phyloP scores from a whole-genome alignment of 768 basidiomycete genomes.

The Podaxis mareebaensis region DNA sequence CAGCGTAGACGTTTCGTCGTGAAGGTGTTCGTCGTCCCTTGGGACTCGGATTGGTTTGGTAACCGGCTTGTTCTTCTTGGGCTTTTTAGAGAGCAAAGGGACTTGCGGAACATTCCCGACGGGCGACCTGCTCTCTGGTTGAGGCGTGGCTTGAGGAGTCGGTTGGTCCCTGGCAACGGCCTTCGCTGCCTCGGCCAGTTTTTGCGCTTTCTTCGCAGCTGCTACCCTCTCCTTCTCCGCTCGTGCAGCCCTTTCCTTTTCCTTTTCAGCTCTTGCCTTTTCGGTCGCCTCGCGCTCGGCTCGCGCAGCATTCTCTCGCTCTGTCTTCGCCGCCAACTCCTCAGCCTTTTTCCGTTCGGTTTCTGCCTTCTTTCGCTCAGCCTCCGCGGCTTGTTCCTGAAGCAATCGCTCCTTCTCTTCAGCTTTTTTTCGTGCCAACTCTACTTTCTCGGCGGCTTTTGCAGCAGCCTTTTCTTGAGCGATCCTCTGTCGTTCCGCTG shows the following conservation, averaged over 20 bases:
- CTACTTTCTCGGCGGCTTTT: conserved; percentile 66
- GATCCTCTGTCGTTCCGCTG: conserved; percentile 35
- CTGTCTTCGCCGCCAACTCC: conserved; percentile 30
- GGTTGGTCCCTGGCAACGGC: conserved; percentile 11
- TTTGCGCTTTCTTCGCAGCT: conserved; percentile 24
- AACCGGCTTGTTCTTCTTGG: conserved; percentile 77
- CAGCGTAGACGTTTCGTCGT: conserved; percentile 42
- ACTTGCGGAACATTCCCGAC: conserved; percentile 74
- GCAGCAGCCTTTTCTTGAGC: conserved; percentile 58
- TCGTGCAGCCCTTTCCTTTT: conserved; percentile 11
- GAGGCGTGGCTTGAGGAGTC: conserved; percentile 1
- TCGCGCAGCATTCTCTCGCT: conserved; percentile 25
- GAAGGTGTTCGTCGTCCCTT: conserved; percentile 54
- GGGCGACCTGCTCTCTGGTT: conserved; percentile 64
- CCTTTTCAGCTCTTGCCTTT: conserved; percentile 9
- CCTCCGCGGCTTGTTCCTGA: conserved; percentile 58
- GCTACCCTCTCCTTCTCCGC: conserved; percentile 8
- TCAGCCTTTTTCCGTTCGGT: conserved; percentile 39
- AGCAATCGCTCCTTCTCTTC: conserved; percentile 47
- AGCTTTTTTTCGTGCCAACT: conserved; percentile 58
- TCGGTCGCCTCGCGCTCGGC: conserved; percentile 32
- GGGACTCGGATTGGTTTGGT: conserved; percentile 54
- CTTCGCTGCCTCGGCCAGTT: conserved; percentile 18
- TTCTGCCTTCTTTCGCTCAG: conserved; percentile 44
- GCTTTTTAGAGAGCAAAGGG: conserved; percentile 78